Base-by-base conservation (phyloP, 495 filamentous ascomycete genomes). In the Xylaria cubensis region DNA sequence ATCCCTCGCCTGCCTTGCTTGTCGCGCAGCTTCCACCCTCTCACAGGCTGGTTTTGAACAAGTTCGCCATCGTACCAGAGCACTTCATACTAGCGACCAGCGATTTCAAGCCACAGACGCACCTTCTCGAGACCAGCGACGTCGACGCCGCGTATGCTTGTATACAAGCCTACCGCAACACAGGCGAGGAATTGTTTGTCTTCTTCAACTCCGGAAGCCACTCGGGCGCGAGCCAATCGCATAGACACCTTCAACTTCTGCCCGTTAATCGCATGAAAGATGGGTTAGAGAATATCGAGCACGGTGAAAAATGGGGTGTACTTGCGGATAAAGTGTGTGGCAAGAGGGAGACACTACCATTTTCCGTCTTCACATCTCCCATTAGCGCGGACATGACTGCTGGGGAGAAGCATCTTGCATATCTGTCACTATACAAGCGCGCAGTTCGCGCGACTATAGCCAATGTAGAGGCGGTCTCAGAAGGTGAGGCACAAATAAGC, bases 121-220 rank as follows among this genome's bases (percentile, higher is more conserved):
- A 92, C 74, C 68, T 93, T 0, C 82, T 97, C 5, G 90, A 92
- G 59, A 76, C 83, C 34, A 84, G 82, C 10, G 93, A 97, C 78
- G 81, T 97, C 58, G 87, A 83, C 15, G 88, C 87, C 13, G 86
- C 91, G 29, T 91, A 88, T 73, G 84, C 85, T 0, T 94, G 92
- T 76, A 79, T 97, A 34, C 81, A 86, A 59, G 86, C 86, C 21
- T 97, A 93, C 85, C 79, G 79, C 32, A 34, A 24, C 6, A 73
- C 44, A 1, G 72, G 67, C 50, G 74, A 80, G 9, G 77, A 85
- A 50, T 80, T 97, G 1, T 95, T 91, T 75, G 92, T 90, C 15
- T 97, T 96, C 80, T 97, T 94, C 84, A 97, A 97, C 75, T 93
- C 90, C 36, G 93, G 93, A 12, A 81, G 86, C 1, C 84, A 91